Evolutionary conservation across 176 grass and related monocot genomes (phyloP).

Genomic region (Panicum miliaceum): DNA sequence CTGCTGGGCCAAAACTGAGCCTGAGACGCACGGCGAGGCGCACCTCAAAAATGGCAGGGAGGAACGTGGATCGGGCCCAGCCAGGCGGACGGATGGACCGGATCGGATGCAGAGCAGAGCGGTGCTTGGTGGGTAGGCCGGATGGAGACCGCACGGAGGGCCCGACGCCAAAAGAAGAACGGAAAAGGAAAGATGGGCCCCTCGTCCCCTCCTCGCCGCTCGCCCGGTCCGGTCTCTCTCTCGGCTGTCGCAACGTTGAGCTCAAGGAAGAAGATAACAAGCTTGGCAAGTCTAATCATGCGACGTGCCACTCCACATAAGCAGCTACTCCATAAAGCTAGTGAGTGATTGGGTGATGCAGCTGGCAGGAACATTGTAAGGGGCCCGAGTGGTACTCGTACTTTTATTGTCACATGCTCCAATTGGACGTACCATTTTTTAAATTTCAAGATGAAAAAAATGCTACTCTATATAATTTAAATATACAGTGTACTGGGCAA

Average conservation of each 20-base stretch:
- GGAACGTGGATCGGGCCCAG: slow-evolving; percentile 32
- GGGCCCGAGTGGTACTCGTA: neutral
- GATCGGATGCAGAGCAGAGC: neutral
- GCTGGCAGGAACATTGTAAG: slow-evolving; percentile 12
- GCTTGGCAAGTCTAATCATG: slow-evolving; percentile 6
- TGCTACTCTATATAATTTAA: neutral
- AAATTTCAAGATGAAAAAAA: neutral
- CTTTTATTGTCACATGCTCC: slow-evolving; percentile 9
- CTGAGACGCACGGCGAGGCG: neutral
- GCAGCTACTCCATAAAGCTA: neutral
- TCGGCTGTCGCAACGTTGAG: neutral
- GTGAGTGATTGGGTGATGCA: neutral
- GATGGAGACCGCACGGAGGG: neutral
- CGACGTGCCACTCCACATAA: neutral
- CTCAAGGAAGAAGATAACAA: neutral
- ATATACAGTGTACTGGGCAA: neutral
- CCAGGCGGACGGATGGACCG: slow-evolving; percentile 1
- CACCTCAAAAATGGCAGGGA: slow-evolving; percentile 7
- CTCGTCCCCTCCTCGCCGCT: no score
- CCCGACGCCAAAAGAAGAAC: neutral
- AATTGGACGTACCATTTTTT: neutral
- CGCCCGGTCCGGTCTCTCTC: neutral
- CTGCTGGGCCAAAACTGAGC: neutral
- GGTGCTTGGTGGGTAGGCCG: neutral
- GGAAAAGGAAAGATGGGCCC: neutral